Base-by-base conservation (phyloP, 176 grass and related monocot species). In the Aegilops sharonensis region DNA sequence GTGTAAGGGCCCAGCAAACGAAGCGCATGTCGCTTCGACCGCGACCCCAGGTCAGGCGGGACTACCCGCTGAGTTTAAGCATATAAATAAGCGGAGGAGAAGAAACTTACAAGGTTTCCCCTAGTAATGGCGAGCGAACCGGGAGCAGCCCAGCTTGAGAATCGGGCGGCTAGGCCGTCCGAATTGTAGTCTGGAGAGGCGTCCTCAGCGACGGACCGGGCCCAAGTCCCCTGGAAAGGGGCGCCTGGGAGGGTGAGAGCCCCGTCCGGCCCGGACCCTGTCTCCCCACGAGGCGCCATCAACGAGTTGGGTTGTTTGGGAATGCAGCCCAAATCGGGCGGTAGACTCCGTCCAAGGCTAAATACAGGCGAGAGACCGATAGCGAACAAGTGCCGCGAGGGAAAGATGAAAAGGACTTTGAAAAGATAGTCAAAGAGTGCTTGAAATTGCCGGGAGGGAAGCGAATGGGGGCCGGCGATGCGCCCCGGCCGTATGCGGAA, bases 401-500 rank as follows among this genome's bases (percentile, higher is more conserved):
- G 78, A 90, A 90, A 90, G 84, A 79, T 90, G 89, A 91, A 87
- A 87, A 87, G 85, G 72, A 92, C 87, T 92, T 89, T 87, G 87
- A 87, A 92, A 92, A 92, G 90, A 92, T 83, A 92, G 91, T 87
- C 84, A 92, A 92, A 92, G 74, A 92, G 87, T 92, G 80, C 87
- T 89, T 92, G 87, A 92, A 92, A 92, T 92, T 92, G 86, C 83
- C 79, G 61, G 83, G 79, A 89, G 86, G 89, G 89, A 94, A 89
- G 89, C 92, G 83, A 83, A 91, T 93, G 89, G 86, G 83, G 92
- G 89, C 81, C 72, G 85, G 85, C 81, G 85, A 75, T 83, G 88
- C 72, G 57, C 70, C 91, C 56, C 57, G 52, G 36, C 82, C 17
- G 68, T 66, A 64, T 50, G 42, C 21, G 25, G 35, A 59, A 61